Evolutionary conservation across 768 basidiomycete species (phyloP).

Genomic region (Xanthoconium stramineum): DNA sequence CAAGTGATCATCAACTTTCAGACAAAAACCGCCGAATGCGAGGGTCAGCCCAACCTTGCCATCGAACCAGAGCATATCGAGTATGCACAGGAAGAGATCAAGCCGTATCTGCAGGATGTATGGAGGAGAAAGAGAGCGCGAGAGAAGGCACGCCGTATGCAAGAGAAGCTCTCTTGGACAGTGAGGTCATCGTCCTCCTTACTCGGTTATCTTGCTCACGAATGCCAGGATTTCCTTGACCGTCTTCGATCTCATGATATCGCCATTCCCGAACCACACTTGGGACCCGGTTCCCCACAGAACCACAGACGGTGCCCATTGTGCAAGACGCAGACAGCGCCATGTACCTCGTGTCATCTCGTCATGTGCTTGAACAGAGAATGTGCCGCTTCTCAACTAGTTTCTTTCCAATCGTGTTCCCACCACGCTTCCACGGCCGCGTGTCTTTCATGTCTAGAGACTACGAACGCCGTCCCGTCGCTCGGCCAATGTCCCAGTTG

Average conservation of each 20-base stretch:
- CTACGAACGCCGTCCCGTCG: not conserved
- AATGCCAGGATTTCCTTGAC: conserved; percentile 12
- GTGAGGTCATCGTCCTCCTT: not conserved
- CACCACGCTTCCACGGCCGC: conserved; percentile 3
- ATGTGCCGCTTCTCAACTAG: conserved; percentile 16
- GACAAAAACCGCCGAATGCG: conserved; percentile 11
- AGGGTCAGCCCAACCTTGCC: conserved; percentile 13
- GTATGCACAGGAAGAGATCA: conserved; percentile 11
- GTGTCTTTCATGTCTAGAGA: conserved; percentile 14
- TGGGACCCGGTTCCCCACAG: not conserved
- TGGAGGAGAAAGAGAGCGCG: conserved; percentile 7
- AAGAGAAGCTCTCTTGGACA: conserved; percentile 10
- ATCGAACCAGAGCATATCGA: conserved; percentile 20
- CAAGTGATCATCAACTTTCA: conserved; percentile 19
- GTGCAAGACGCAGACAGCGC: conserved; percentile 4
- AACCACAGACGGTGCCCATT: conserved; percentile 9
- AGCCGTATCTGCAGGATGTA: conserved; percentile 9
- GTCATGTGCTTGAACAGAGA: conserved; percentile 18
- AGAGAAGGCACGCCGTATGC: conserved; percentile 1
- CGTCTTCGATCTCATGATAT: conserved; percentile 13
- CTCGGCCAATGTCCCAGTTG: conserved; percentile 22
- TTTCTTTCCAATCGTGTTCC: conserved; percentile 18
- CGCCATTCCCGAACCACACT: not conserved
- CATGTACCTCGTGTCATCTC: conserved; percentile 8
- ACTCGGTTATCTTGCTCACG: not conserved